phyloP scores from a whole-genome alignment of 2,329 filamentous ascomycete species.

The Aureobasidium sp. region DNA sequence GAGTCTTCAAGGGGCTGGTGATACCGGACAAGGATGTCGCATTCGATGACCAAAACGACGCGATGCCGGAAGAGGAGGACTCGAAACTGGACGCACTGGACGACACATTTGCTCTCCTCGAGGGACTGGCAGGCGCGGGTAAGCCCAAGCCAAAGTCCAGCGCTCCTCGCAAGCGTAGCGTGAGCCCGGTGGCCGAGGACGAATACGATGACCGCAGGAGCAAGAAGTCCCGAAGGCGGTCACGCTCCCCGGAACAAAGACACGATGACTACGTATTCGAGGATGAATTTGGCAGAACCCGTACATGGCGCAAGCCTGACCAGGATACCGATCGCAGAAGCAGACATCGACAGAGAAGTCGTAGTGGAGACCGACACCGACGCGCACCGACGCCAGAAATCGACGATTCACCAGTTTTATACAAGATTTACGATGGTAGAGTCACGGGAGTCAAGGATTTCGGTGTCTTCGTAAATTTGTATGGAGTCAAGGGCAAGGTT shows the following conservation, averaged over 20 bases:
- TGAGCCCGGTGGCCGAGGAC: conserved; percentile 47
- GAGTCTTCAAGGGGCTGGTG: conserved; percentile 83
- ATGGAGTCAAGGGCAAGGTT: conserved; percentile 77
- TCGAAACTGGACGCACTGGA: conserved; percentile 65
- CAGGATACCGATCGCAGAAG: conserved; percentile 39
- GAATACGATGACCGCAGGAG: conserved; percentile 24
- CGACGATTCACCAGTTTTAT: conserved; percentile 72
- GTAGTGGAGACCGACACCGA: conserved; percentile 53
- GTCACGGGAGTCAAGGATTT: conserved; percentile 94
- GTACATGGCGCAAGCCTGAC: conserved; percentile 37
- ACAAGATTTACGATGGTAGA: conserved; percentile 84
- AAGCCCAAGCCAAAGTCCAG: conserved; percentile 44
- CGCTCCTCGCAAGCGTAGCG: conserved; percentile 48
- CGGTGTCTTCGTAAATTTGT: conserved; percentile 89
- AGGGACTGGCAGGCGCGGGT: conserved; percentile 65
- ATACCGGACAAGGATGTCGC: conserved; percentile 68
- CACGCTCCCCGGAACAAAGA: conserved; percentile 47
- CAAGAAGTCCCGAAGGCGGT: conserved; percentile 37
- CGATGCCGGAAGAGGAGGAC: conserved; percentile 30
- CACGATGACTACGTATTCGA: conserved; percentile 49
- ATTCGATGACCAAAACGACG: conserved; percentile 43
- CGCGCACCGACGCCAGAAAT: conserved; percentile 64
- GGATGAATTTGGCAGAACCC: conserved; percentile 52
- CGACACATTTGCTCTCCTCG: conserved; percentile 87
- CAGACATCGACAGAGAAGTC: conserved; percentile 34